Evolutionary conservation across 345 rosid genomes (phyloP).

Genomic region (Punica granatum): DNA sequence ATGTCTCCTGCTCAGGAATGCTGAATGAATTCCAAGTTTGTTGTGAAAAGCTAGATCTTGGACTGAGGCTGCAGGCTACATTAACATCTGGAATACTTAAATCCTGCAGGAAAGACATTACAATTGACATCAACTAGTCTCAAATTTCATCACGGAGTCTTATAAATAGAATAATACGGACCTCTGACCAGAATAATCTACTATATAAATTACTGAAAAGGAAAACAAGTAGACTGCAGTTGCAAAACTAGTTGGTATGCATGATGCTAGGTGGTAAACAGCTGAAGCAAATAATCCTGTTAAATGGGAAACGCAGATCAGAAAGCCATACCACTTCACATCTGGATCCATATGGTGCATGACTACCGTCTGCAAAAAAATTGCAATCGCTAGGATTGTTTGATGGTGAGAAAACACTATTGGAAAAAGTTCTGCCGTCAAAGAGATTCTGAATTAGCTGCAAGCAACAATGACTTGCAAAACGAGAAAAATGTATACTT

Average conservation of each 20-base stretch:
- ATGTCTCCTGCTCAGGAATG: conserved; percentile 1
- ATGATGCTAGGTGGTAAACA: background rate
- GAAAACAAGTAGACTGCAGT: background rate
- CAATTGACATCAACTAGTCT: background rate
- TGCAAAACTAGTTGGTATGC: background rate
- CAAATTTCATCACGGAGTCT: background rate
- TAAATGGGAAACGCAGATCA: background rate
- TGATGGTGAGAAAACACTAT: conserved; percentile 31
- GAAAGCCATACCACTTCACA: conserved; percentile 42
- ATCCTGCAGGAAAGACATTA: background rate
- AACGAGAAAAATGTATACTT: background rate
- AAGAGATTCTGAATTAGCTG: conserved; percentile 5
- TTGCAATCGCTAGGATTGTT: conserved; percentile 29
- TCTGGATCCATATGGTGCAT: conserved; percentile 30
- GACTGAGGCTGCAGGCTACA: background rate
- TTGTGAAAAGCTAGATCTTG: background rate
- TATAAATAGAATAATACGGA: background rate
- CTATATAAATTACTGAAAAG: background rate
- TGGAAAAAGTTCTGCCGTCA: conserved; percentile 20
- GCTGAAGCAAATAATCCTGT: background rate
- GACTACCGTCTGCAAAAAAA: conserved; percentile 20
- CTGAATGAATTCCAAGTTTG: background rate
- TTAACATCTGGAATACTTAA: background rate
- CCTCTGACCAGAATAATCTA: background rate
- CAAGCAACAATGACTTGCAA: background rate